Evolutionary conservation across 176 grass and related monocot genomes (phyloP).

Genomic region (Juncus inflexus): DNA sequence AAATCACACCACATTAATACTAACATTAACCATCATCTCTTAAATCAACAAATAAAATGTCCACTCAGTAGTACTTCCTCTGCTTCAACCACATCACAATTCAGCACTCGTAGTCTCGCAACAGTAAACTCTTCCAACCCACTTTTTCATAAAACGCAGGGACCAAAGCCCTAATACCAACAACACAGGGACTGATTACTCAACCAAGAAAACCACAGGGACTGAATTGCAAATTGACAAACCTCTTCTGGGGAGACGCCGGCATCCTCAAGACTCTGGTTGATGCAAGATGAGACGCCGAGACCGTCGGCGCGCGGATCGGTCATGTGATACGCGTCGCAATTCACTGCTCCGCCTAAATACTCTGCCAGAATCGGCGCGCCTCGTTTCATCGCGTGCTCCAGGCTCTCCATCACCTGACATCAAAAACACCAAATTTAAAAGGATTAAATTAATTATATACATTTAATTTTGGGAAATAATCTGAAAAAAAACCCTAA

Average conservation of each 20-base stretch:
- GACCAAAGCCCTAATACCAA: too few species aligned
- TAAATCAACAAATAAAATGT: too few species aligned
- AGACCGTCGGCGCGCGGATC: constrained; percentile 93
- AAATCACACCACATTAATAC: not conserved
- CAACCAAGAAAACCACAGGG: not conserved
- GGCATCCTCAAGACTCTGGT: constrained; percentile 80
- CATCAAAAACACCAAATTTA: constrained; percentile 15
- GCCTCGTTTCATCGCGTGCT: constrained; percentile 91
- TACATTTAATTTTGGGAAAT: too few species aligned
- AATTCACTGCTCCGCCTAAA: constrained; percentile 95
- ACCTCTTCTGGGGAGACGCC: constrained; percentile 95
- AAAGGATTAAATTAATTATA: too few species aligned
- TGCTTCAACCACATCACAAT: too few species aligned
- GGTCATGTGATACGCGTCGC: constrained; percentile 99
- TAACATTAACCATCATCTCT: too few species aligned
- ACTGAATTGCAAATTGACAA: constrained; percentile 3
- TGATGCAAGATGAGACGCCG: constrained; percentile 93
- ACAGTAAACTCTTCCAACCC: too few species aligned
- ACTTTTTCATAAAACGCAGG: not conserved
- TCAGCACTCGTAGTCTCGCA: too few species aligned
- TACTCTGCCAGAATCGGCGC: constrained; percentile 88
- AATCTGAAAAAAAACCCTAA: too few species aligned
- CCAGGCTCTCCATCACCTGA: constrained; percentile 98
- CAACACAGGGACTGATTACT: too few species aligned
- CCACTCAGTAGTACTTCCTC: too few species aligned